A percentile compares a stretch with the other conserved stretches of the same genome.
These are phyloP conservation scores for Bruguiera parviflora DNA, from an alignment of 345 rosid genomes.

Conservation along the genomic window DNA sequence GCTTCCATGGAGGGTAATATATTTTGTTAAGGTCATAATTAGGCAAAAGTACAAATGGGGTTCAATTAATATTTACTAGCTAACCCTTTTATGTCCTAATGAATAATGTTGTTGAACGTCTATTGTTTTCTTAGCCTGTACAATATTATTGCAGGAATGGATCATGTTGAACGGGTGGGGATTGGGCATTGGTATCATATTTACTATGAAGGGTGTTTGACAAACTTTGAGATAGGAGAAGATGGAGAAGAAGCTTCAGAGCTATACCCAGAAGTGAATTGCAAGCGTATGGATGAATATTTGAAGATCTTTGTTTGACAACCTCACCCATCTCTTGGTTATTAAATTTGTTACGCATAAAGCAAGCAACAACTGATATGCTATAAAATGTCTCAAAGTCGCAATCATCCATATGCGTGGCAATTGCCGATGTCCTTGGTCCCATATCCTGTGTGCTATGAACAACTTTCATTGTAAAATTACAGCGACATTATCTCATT, in stretches of 20 bases:
- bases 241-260: conserved; percentile 65
- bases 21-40: too few species aligned
- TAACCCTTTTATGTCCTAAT: background rate
- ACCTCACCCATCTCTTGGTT: too few species aligned
- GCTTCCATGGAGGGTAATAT: conserved; percentile 52
- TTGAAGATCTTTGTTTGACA: conserved; percentile 35
- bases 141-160: conserved; percentile 41
- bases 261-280: conserved; percentile 74
- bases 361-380: background rate
- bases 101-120: background rate
- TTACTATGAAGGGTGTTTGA: conserved; percentile 74
- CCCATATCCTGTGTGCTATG: too few species aligned
- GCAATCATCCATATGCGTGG: background rate
- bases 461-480: too few species aligned
- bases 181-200: conserved; percentile 81
- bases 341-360: background rate
- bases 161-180: conserved; percentile 54
- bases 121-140: too few species aligned
- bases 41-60: too few species aligned
- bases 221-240: conserved; percentile 62
- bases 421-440: too few species aligned
- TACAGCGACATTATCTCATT: too few species aligned
- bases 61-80: background rate
- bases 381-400: background rate
- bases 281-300: conserved; percentile 64